Conservation (phyloP, 164 flowering plant species). For the Nelumbo lutea region DNA sequence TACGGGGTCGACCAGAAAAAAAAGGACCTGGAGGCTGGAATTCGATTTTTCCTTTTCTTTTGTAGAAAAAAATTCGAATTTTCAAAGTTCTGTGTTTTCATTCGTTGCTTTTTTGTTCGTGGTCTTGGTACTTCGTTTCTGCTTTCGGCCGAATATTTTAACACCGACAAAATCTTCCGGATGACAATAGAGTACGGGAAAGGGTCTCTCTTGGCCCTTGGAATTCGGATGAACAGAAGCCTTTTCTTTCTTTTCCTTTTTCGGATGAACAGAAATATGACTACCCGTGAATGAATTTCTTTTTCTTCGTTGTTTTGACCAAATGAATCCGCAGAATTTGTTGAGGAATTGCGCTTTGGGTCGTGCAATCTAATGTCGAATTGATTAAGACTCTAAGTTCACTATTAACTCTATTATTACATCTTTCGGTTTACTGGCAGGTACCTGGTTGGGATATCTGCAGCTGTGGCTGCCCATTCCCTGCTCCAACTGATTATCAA, state of each 20-base stretch:
- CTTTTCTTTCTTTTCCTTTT: too few species aligned
- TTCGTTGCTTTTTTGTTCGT: background rate
- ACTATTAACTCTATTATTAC: background rate
- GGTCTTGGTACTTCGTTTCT: background rate
- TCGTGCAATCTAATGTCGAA: background rate
- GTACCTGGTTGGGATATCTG: slow-evolving; percentile 71
- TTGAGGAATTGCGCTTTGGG: background rate
- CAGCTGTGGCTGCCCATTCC: slow-evolving; percentile 63
- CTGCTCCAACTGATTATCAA: slow-evolving; percentile 64
- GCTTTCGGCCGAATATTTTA: background rate
- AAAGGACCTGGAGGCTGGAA: background rate
- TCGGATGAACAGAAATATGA: background rate
- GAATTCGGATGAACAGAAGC: background rate
- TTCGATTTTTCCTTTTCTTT: too few species aligned
- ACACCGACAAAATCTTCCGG: too few species aligned
- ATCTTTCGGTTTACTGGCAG: slow-evolving; percentile 26
- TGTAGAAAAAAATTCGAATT: too few species aligned
- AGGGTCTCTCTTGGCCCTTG: background rate
- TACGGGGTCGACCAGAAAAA: too few species aligned
- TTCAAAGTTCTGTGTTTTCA: background rate
- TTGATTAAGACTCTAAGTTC: background rate
- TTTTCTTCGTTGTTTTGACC: background rate
- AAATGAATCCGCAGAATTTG: background rate
- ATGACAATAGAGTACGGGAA: too few species aligned
- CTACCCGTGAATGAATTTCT: background rate